Evolutionary conservation across 768 basidiomycete genomes (phyloP), one percentile per base, ranked within the genome.

Genomic region (Harrya chromipes): DNA sequence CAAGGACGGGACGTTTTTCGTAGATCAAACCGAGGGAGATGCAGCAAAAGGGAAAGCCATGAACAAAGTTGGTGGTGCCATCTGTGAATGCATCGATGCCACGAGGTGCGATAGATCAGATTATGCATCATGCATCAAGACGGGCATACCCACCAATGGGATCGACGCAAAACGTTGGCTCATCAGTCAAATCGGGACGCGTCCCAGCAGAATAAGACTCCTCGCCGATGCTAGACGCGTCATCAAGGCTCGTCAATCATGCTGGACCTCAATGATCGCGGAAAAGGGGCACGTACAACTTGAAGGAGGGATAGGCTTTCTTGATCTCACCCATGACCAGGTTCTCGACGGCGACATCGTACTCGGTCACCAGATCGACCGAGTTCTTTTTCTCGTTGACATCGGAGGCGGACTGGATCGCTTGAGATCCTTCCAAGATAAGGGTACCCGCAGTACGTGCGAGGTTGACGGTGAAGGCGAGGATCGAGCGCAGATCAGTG

Each of bases 141-240:
- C 17, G n/a, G 14, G 29, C 39, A 40, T 24, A 60, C 75, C 47
- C 57, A 85, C 89, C 94, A 49, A 97, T 95, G 27, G 94, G 94
- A 66, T 98, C 94, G 38, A 95, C 90, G 60, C 95, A 97, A 74
- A 89, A 99, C 0, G 95, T 98, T 5, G 94, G 93, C 26, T 83
- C 84, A 59, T 97, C 88, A 1, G 90, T 91, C 49, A 95, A 69
- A 11, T 83, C 76, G 17, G 77, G 75, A 26, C 80, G 76, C 49
- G 76, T 66, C n/a, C 90, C 90, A 4, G 85, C 77, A 9, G 90
- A 83, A 58, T 87, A 94, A 0, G 88, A 88, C 71, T 98, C 95
- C 64, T 99, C 95, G 49, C 95, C 95, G 50, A 97, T 90, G 69
- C 91, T 94, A 52, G 16, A 50, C 33, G 16, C 14, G 23, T 20